These are phyloP conservation scores for Metarhizium album DNA, from an alignment of 2,329 filamentous ascomycete genomes.

Conservation along the genomic window DNA sequence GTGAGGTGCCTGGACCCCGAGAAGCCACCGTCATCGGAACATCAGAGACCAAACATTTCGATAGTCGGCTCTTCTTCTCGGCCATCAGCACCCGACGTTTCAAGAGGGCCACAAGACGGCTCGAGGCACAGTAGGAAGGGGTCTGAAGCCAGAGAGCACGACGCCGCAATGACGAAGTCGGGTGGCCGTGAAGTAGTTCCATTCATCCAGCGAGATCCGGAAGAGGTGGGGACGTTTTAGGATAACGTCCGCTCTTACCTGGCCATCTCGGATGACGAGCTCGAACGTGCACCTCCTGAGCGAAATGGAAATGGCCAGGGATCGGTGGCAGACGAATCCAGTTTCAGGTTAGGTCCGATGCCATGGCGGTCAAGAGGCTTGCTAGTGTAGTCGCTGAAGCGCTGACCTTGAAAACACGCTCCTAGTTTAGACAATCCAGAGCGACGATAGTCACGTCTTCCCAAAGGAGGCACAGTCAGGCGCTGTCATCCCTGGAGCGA, in stretches of 20 bases:
- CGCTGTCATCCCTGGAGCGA: background rate
- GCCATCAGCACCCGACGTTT: background rate
- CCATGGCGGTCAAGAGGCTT: background rate
- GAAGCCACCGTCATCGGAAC: background rate
- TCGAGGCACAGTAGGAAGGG: no score
- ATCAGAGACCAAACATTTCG: background rate
- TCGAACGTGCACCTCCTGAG: constrained; percentile 7
- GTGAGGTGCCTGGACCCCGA: constrained; percentile 18
- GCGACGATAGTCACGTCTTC: background rate
- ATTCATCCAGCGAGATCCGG: constrained; percentile 9
- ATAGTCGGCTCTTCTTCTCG: background rate
- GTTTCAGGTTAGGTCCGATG: background rate
- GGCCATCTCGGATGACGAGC: constrained; percentile 20
- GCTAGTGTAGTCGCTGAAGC: background rate
- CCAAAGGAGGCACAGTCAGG: background rate
- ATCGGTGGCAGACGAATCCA: background rate
- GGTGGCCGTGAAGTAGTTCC: no score
- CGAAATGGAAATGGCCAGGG: background rate
- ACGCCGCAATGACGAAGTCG: background rate
- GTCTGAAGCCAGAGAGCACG: background rate
- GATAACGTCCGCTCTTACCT: constrained; percentile 18
- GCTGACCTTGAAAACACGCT: background rate
- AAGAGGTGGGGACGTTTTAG: constrained; percentile 22
- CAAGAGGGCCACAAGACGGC: no score
- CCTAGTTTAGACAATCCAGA: constrained; percentile 1